Evolutionary conservation across 148 eudicot genomes (phyloP), one percentile per base, ranked within the genome.

Genomic region (Nyssa sinensis): DNA sequence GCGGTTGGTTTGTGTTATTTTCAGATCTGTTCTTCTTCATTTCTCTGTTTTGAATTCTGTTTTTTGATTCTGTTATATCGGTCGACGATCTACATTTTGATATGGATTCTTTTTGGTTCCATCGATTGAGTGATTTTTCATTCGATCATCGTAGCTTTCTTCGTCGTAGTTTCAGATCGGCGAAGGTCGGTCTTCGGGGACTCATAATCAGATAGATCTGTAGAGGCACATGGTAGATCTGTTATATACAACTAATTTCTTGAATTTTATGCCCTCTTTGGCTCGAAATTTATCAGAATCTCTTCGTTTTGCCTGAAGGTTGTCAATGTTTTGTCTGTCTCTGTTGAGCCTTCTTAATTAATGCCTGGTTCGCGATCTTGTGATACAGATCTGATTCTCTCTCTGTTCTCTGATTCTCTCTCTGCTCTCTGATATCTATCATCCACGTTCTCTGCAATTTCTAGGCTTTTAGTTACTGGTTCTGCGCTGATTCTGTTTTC

Each of bases 51-150:
- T 3, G 12, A 33, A 16, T 30, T 13, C 16, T 32, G 1, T 44
- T 25, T 64, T 27, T 41, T 14, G 30, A 77, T 69, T 66, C n/a
- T 11, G 0, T 2, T 70, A 34, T 76, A 70, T 80, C 81, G 81
- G 24, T 55, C 27, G 41, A 32, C 60, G 83, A 74, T 80, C 79
- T 77, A 74, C 67, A 19, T 19, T 59, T 74, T 61, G 81, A 72
- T 30, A 77, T 62, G 59, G 74, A 30, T 70, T 77, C 57, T 66
- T n/a, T 10, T 33, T 14, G 9, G 23, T 14, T 21, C 14, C 60
- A 21, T 5, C 35, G 35, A n/a, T 70, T 12, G 30, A 14, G 47
- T 21, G 61, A 12, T 51, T 6, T 30, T 58, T n/a, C 17, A 11
- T n/a, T 70, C 64, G 30, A 24, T 14, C 13, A 13, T 5, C 23